A percentile compares a stretch with the other conserved stretches of the same genome.
These are phyloP conservation scores for Actinomortierella ambigua DNA, from an alignment of 371 early-diverging fungal genomes.

Conservation along the genomic window DNA sequence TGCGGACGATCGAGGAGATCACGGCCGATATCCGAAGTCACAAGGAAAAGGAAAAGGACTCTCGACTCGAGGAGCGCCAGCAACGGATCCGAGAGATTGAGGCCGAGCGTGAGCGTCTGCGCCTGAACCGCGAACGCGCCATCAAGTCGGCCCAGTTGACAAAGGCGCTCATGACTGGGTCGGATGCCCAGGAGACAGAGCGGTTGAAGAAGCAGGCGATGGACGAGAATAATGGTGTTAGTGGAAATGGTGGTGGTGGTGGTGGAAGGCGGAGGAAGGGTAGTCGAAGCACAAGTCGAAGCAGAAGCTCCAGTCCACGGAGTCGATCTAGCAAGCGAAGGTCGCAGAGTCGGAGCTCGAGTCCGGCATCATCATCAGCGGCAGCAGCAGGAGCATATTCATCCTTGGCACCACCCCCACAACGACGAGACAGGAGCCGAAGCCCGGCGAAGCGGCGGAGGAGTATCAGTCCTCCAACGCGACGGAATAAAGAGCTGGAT, in stretches of 20 bases:
- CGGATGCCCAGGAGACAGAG: conserved; percentile 29
- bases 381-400: no score
- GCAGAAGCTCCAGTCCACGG: conserved; percentile 13
- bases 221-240: conserved; percentile 2
- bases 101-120: conserved; percentile 21
- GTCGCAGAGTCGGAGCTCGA: no score
- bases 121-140: conserved; percentile 30
- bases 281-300: conserved; percentile 32
- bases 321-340: neutral
- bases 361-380: no score
- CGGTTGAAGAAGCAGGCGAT: conserved; percentile 26
- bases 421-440: conserved; percentile 4
- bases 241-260: conserved; percentile 1
- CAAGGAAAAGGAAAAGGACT: conserved; percentile 9
- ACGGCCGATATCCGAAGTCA: conserved; percentile 11
- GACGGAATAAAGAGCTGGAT: conserved; percentile 14
- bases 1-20: conserved; percentile 23
- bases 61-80: conserved; percentile 25
- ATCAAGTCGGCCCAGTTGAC: conserved; percentile 25
- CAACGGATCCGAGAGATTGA: conserved; percentile 25
- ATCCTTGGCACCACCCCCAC: no score
- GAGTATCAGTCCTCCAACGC: conserved; percentile 18
- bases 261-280: neutral
- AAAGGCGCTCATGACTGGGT: conserved; percentile 23
- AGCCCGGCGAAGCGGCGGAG: conserved; percentile 21